Percentiles rank a stretch among this genome's conserved stretches.
These are phyloP conservation scores for Phytophthora kernoviae DNA, from an alignment of 352 stramenopile genomes.

Conservation along the genomic window DNA sequence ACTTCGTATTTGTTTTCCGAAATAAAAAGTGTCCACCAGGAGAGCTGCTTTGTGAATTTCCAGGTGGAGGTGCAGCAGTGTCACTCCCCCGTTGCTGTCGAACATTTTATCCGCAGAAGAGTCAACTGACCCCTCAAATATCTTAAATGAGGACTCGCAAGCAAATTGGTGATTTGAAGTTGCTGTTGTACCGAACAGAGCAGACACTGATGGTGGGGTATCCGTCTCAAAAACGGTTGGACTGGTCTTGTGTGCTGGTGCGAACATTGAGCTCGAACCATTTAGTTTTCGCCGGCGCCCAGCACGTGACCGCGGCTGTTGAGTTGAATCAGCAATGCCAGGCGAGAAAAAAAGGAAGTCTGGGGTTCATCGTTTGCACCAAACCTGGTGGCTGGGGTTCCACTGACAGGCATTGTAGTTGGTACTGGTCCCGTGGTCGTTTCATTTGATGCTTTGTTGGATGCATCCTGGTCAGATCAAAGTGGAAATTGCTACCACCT, in stretches of 20 bases:
- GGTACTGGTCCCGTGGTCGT: background rate
- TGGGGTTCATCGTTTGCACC: constrained; percentile 1
- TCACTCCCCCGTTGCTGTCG: background rate
- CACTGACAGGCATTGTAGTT: constrained; percentile 3
- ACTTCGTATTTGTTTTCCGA: constrained; percentile 1
- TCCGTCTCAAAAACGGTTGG: constrained; percentile 2
- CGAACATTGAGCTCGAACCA: constrained; percentile 7
- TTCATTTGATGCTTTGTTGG: background rate
- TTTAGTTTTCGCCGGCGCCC: constrained; percentile 27
- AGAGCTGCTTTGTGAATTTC: background rate
- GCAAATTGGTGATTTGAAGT: background rate
- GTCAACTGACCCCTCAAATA: background rate
- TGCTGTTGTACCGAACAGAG: background rate
- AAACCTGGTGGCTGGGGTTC: background rate
- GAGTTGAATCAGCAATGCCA: constrained; percentile 15
- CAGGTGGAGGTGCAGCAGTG: background rate
- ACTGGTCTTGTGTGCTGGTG: background rate
- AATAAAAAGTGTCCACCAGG: constrained; percentile 17
- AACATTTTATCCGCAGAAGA: background rate
- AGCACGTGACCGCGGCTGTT: constrained; percentile 3
- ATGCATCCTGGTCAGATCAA: background rate
- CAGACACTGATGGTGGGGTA: background rate
- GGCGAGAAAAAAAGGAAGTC: constrained; percentile 22
- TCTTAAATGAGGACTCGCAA: background rate
- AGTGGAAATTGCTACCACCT: constrained; percentile 13